Conservation (phyloP, 305 asterid genomes). For the Striga hermonthica region DNA sequence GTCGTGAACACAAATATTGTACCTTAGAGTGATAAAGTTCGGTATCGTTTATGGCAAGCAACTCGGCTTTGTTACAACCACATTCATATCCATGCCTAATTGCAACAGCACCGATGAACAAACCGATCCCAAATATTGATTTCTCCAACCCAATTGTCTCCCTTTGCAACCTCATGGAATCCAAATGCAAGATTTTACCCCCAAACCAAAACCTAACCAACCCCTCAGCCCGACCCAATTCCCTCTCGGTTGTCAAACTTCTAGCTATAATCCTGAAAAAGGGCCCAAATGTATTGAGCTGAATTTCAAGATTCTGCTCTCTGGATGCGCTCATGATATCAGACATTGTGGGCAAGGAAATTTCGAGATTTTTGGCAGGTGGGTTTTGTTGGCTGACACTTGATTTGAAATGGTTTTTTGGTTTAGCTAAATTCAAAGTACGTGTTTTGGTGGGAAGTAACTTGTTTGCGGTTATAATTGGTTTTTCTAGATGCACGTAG, state of each 20-base stretch:
- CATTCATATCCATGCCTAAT: slow-evolving; percentile 71
- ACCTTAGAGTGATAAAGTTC: slow-evolving; percentile 84
- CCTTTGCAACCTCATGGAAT: slow-evolving; percentile 58
- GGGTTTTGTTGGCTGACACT: slow-evolving; percentile 17
- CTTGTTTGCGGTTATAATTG: slow-evolving; percentile 25
- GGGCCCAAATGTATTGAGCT: slow-evolving; percentile 72
- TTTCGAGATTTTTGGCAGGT: slow-evolving; percentile 17
- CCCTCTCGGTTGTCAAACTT: slow-evolving; percentile 43
- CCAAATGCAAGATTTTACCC: slow-evolving; percentile 81
- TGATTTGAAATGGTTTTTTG: slow-evolving; percentile 28
- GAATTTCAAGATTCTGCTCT: slow-evolving; percentile 65
- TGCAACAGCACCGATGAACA: slow-evolving; percentile 90
- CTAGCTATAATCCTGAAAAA: slow-evolving; percentile 75
- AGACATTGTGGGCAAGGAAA: slow-evolving; percentile 61
- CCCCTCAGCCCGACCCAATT: slow-evolving; percentile 83
- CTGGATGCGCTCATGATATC: slow-evolving; percentile 69
- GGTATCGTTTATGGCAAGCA: slow-evolving; percentile 89
- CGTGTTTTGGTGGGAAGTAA: not conserved
- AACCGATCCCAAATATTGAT: slow-evolving; percentile 87
- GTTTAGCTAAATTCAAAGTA: slow-evolving; percentile 24
- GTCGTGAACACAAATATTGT: not conserved
- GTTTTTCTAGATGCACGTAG: slow-evolving; percentile 20
- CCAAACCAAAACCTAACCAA: slow-evolving; percentile 70
- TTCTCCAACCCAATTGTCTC: slow-evolving; percentile 78
- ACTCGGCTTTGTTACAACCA: slow-evolving; percentile 76